Evolutionary conservation across 192 early-diverging fungal species (phyloP).

Genomic region (Linderina pennispora): DNA sequence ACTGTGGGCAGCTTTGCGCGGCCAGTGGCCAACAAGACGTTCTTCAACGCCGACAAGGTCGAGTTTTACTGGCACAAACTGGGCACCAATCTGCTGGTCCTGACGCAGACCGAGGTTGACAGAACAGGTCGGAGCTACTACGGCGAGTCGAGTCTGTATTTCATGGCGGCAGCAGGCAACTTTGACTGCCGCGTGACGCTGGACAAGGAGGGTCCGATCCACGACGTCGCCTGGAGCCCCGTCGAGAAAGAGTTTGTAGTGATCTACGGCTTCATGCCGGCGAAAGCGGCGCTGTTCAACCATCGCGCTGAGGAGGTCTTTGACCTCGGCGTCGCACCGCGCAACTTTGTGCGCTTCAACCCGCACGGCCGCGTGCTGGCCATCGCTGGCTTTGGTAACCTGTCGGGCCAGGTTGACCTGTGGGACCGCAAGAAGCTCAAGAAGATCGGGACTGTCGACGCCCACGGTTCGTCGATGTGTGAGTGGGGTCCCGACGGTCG

Average conservation of each 20-base stretch:
- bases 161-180: constrained; percentile 81
- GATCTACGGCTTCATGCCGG: constrained; percentile 89
- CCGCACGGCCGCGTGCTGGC: constrained; percentile 85
- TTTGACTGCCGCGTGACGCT: constrained; percentile 86
- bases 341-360: constrained; percentile 86
- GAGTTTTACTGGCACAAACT: constrained; percentile 91
- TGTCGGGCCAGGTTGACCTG: constrained; percentile 87
- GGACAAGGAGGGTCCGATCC: constrained; percentile 86
- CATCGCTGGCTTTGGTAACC: constrained; percentile 95
- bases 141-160: constrained; percentile 93
- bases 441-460: constrained; percentile 75
- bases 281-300: constrained; percentile 90
- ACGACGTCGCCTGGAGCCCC: constrained; percentile 94
- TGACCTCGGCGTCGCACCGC: constrained; percentile 79
- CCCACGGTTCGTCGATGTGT: constrained; percentile 76
- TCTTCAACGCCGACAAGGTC: constrained; percentile 90
- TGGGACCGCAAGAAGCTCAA: constrained; percentile 88
- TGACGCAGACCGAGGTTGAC: constrained; percentile 94
- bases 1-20: constrained; percentile 65
- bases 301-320: constrained; percentile 77
- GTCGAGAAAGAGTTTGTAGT: constrained; percentile 97
- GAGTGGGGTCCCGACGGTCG: constrained; percentile 93
- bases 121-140: constrained; percentile 95
- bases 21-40: constrained; percentile 82
- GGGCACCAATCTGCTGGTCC: constrained; percentile 80